Evolutionary conservation across 805 yeast species (phyloP), one percentile per base, ranked within the genome.

Genomic region (Starmera amethionina): DNA sequence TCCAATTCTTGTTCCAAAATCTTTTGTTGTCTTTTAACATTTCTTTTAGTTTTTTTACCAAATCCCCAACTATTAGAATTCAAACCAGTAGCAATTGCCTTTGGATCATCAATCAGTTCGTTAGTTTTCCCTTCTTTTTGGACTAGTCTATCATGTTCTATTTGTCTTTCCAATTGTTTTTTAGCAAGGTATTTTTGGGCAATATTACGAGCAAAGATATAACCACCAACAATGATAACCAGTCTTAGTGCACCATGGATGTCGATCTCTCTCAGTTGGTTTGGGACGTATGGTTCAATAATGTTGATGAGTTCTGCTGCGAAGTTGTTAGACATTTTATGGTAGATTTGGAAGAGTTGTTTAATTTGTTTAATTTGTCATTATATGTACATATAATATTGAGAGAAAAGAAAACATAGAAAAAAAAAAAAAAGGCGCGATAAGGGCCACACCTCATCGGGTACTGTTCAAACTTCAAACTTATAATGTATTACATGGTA

Each of bases 41-140:
- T 68, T 47, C 67, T 65, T 64, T 89, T 73, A 6, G 89, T 82
- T 52, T 71, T 70, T 56, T 82, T 83, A 41, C 93, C 93, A 87
- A 88, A 82, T 27, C 93, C 90, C 66, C 82, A 82, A 32, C 63
- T 55, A 30, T 77, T 77, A 38, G 53, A 49, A 18, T 55, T 51
- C 33, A 63, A 63, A 34, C 64, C 57, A 37, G 65, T 58, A 28
- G 63, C 68, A 30, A 56, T 51, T 27, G 56, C 62, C 19, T 62
- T 67, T 34, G 67, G 65, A 30, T 59, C 52, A 11, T 62, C 67
- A 5, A 63, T 48, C 13, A 60, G 42, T 8, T 54, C 53, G 9
- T 59, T 56, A n/a, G 60, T 40, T 27, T 58, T 50, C 4, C 51
- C 54, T 29, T 55, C 51, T 6, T 64, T 58, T 51, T 68, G 70